Base-by-base conservation (phyloP, 306 rosid genomes). In the Dryas octopetala region DNA sequence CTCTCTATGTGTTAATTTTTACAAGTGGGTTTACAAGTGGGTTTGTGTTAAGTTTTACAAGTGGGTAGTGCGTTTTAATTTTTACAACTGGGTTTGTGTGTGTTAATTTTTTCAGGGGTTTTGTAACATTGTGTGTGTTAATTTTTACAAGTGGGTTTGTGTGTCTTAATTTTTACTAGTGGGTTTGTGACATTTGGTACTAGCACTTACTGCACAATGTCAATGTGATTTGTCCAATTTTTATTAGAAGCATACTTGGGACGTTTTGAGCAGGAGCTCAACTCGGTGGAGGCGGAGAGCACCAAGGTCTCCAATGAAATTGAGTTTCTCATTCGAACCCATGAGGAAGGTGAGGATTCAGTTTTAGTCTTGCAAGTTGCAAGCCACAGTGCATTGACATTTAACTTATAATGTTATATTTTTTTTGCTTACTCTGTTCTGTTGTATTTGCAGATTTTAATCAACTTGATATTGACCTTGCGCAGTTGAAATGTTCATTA, bases 251-350 rank as follows among this genome's bases (percentile, higher is more conserved):
- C 81, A 5, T 90, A 79, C 67, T 4, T 84, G n/a, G 89, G 82
- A 61, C 81, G 59, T 61, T 82, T 95, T 68, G 82, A 83, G 55
- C 86, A 87, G 83, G 91, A 86, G 80, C 85, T 87, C 76, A 71
- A 70, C 59, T 77, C 65, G 17, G 85, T 81, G 78, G 79, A 86
- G 75, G 82, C 77, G n/a, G 86, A 88, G 84, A 81, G 84, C 53
- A 28, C 78, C 43, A 52, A 77, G 53, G 76, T 83, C 28, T 76
- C 78, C 41, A 63, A 71, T 60, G 87, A 90, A 78, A 86, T 90
- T 28, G 87, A 85, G 77, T 75, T 59, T 81, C 97, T 95, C 28
- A 14, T 74, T 43, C 74, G 55, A 76, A 75, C 75, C 61, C 73
- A 75, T 8, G 76, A 63, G 46, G 88, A 89, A 83, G 93, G 97